Percentiles rank a stretch among this genome's conserved stretches.
Conservation (phyloP, 768 basidiomycete genomes). For the Ephemerocybe angulata region DNA sequence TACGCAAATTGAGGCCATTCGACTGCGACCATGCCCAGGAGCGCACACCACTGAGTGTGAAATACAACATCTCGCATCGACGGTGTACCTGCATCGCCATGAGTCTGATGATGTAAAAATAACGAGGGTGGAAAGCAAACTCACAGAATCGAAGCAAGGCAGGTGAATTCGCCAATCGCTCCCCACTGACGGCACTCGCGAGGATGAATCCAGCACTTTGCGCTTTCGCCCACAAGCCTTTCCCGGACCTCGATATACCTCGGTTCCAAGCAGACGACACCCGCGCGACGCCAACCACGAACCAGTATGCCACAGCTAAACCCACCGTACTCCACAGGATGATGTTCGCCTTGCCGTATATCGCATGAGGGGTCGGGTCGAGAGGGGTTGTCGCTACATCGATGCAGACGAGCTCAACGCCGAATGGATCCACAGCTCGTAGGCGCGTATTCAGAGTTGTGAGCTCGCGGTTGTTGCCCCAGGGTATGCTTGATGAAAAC, state of each 20-base stretch:
- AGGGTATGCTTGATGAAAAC: constrained; percentile 70
- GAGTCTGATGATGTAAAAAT: constrained; percentile 5
- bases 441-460: constrained; percentile 83
- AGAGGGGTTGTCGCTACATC: constrained; percentile 78
- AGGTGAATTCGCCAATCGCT: constrained; percentile 78
- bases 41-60: constrained; percentile 90
- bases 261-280: constrained; percentile 83
- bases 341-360: constrained; percentile 63
- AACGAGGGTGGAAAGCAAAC: constrained; percentile 27
- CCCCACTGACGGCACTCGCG: constrained; percentile 91
- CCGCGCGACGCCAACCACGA: constrained; percentile 75
- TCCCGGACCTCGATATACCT: constrained; percentile 53
- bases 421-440: constrained; percentile 84
- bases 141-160: constrained; percentile 86
- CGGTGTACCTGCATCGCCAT: constrained; percentile 65
- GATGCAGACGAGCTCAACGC: constrained; percentile 79
- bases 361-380: constrained; percentile 48
- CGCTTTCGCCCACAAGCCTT: constrained; percentile 65
- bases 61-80: constrained; percentile 89
- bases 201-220: constrained; percentile 86
- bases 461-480: constrained; percentile 62
- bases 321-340: constrained; percentile 74
- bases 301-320: constrained; percentile 77
- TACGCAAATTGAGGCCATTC: constrained; percentile 81
- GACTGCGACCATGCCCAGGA: constrained; percentile 89